Percentiles rank a stretch among this genome's conserved stretches.
Evolutionary conservation across 2,329 filamentous ascomycete species (phyloP).

Genomic region (Fusarium azukiicola): DNA sequence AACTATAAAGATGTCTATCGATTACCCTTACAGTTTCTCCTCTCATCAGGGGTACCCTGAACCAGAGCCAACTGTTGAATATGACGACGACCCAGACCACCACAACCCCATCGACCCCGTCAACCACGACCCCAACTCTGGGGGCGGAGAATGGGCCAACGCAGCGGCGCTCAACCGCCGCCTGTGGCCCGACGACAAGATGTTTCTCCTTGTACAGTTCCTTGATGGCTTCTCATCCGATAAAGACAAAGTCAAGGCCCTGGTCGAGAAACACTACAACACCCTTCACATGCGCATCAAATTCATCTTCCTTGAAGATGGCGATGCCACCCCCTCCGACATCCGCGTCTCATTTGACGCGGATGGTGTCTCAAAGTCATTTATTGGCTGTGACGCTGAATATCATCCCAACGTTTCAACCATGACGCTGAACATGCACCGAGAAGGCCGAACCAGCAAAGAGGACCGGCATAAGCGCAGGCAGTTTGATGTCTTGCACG

Average conservation of each 20-base stretch:
- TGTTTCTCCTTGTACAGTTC: not conserved
- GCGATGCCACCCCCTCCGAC: not conserved
- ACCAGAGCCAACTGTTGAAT: not conserved
- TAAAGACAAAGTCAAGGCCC: slow-evolving; percentile 2
- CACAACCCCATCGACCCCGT: not conserved
- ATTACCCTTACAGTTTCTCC: not conserved
- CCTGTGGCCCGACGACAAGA: not conserved
- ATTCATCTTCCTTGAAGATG: slow-evolving; percentile 6
- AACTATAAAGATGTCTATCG: not conserved
- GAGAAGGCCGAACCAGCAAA: not conserved
- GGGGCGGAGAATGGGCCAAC: not conserved
- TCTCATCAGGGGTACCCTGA: not conserved
- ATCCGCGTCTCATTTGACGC: not conserved
- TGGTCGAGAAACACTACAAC: slow-evolving; percentile 3
- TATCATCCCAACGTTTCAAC: not conserved
- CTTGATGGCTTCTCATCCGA: not conserved
- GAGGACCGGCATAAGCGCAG: not conserved
- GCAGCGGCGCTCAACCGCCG: not conserved
- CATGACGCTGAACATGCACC: slow-evolving; percentile 2
- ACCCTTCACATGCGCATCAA: not conserved
- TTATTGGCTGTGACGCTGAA: not conserved
- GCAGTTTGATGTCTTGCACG: slow-evolving; percentile 1
- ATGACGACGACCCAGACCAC: not conserved
- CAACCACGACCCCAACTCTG: not conserved
- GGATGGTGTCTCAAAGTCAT: not conserved